Evolutionary conservation across 805 yeast genomes (phyloP), one percentile per base, ranked within the genome.

Genomic region (Torulaspora gathmanii): DNA sequence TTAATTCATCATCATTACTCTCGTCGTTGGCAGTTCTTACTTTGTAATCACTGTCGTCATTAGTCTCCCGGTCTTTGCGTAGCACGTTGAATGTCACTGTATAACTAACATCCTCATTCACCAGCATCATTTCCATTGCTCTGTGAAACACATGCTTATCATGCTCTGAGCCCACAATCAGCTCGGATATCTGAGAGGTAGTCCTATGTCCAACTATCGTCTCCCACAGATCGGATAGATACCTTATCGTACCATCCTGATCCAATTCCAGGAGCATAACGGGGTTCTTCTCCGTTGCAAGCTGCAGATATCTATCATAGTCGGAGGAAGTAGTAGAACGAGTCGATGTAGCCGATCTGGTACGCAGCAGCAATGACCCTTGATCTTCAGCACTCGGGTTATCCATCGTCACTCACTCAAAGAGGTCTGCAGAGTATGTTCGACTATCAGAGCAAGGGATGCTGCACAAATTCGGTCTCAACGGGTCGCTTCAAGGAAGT

Each of bases 261-360:
- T 83, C 90, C 49, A 93, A 68, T 64, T 91, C 99, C 67, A 91
- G 68, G 3, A 91, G 82, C n/a, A 83, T 80, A 10, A 87, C 82
- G 1, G 86, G 85, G 50, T 81, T 82, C 48, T 75, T 73, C 1
- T 83, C 74, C n/a, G 85, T 79, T 0, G 89, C 89, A 23, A 77
- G 63, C 11, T 73, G 69, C 41, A 83, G 64, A 51, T 82, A 87
- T 12, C 76, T 69, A 45, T 75, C 75, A 46, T 65, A 65, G 23
- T 58, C 49, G 5, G 59, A 46, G 4, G 61, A 55, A 5, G 60
- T 47, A 11, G 47, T 47, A 5, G 62, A 56, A 7, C 40, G 36
- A 28, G 47, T 35, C 13, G 53, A 47, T 12, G 46, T 29, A 15
- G 31, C 25, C 20, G 52, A 49, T 29, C 42, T 43, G 15, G 49